These are phyloP conservation scores for Oleoguttula mirabilis DNA, from an alignment of 495 filamentous ascomycete species.

Conservation along the genomic window DNA sequence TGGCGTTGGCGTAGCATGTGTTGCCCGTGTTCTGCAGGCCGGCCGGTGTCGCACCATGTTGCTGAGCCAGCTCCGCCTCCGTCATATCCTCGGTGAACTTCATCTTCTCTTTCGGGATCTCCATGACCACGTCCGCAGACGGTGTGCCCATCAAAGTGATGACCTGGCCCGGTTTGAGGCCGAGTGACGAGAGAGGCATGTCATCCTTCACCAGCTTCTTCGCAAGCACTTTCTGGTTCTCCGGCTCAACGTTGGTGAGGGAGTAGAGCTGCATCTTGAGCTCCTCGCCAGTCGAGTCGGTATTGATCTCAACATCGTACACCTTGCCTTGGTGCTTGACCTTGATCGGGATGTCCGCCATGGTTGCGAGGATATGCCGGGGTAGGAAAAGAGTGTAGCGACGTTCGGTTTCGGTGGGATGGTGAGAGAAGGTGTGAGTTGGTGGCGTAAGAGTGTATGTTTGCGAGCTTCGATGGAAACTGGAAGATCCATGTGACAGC, in stretches of 20 bases:
- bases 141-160: slow-evolving; percentile 98
- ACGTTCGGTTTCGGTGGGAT: neutral
- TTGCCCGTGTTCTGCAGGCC: slow-evolving; percentile 90
- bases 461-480: neutral
- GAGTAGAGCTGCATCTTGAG: slow-evolving; percentile 95
- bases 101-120: slow-evolving; percentile 65
- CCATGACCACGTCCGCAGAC: slow-evolving; percentile 46
- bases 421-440: neutral
- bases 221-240: slow-evolving; percentile 87
- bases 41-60: slow-evolving; percentile 73
- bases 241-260: slow-evolving; percentile 88
- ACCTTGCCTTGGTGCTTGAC: slow-evolving; percentile 93
- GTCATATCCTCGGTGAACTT: slow-evolving; percentile 98
- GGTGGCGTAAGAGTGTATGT: too few species aligned
- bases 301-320: slow-evolving; percentile 84
- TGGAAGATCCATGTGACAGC: neutral
- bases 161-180: slow-evolving; percentile 69
- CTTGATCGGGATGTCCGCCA: slow-evolving; percentile 54
- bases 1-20: slow-evolving; percentile 97
- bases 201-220: slow-evolving; percentile 96
- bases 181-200: slow-evolving; percentile 67
- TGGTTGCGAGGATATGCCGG: slow-evolving; percentile 21
- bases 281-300: slow-evolving; percentile 70
- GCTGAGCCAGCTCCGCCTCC: slow-evolving; percentile 75
- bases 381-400: neutral